These are phyloP conservation scores for Pleurotus cornucopiae DNA, from an alignment of 768 basidiomycete genomes.

Conservation along the genomic window DNA sequence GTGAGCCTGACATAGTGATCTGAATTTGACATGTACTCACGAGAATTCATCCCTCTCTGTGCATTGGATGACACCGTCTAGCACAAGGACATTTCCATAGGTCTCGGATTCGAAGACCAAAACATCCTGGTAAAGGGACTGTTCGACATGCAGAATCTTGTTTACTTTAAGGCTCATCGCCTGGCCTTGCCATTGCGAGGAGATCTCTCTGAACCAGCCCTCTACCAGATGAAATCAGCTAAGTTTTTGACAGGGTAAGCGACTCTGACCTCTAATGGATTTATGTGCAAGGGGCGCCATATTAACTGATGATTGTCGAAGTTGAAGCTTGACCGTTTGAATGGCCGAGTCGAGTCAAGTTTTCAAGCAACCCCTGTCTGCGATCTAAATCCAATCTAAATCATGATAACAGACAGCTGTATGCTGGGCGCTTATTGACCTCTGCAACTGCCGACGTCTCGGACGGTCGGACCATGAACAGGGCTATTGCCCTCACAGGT, in stretches of 20 bases:
- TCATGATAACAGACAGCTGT: no score
- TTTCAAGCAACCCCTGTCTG: no score
- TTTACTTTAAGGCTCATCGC: conserved; percentile 97
- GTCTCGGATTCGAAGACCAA: conserved; percentile 96
- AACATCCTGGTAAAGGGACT: conserved; percentile 93
- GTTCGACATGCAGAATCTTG: conserved; percentile 91
- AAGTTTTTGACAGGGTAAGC: background rate
- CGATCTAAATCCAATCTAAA: no score
- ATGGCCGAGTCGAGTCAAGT: no score
- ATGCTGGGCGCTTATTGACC: no score
- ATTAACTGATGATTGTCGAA: background rate
- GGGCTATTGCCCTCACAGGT: conserved; percentile 1
- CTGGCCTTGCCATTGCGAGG: conserved; percentile 62
- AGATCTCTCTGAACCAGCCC: conserved; percentile 96
- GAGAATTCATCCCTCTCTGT: conserved; percentile 99
- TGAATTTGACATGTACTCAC: conserved; percentile 41
- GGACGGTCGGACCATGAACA: conserved; percentile 3
- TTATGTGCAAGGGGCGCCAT: conserved; percentile 59
- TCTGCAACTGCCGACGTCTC: background rate
- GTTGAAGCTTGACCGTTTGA: no score
- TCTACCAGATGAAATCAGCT: conserved; percentile 31
- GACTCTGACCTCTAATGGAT: conserved; percentile 41
- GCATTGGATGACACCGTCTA: conserved; percentile 95
- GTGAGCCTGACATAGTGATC: background rate
- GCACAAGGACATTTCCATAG: conserved; percentile 93